Conservation (phyloP, 192 early-diverging fungal genomes). For the Umbelopsis vinacea region DNA sequence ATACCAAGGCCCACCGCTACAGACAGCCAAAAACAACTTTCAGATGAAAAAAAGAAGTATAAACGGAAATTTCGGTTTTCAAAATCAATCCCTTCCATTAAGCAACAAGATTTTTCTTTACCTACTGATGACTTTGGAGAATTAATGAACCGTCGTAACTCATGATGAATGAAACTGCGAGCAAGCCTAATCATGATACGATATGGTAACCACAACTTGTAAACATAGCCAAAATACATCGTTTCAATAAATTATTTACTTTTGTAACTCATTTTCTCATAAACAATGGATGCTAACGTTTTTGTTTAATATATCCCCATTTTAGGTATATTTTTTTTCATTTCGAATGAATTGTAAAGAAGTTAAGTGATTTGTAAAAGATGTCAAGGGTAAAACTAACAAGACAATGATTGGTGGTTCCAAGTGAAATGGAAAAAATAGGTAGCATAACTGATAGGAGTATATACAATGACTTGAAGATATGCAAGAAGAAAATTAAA, state of each 20-base stretch:
- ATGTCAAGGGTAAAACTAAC: background rate
- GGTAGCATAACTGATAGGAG: background rate
- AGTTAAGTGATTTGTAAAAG: no score
- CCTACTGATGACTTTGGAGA: constrained; percentile 8
- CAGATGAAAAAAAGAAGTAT: background rate
- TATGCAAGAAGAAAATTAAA: no score
- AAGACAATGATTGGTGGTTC: background rate
- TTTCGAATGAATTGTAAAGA: no score
- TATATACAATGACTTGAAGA: constrained; percentile 12
- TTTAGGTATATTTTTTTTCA: no score
- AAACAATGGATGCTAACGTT: no score
- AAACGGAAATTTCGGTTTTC: background rate
- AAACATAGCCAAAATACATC: background rate
- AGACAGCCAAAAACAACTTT: background rate
- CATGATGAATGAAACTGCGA: background rate
- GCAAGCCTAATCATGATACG: background rate
- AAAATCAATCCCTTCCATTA: background rate
- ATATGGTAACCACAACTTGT: background rate
- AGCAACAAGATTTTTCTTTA: background rate
- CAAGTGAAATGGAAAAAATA: background rate
- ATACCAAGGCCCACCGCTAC: no score
- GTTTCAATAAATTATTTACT: no score
- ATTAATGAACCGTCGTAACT: background rate
- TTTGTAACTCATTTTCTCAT: no score
- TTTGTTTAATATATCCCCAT: no score